These are phyloP conservation scores for Acidiella bohemica DNA, from an alignment of 495 filamentous ascomycete species.

Conservation along the genomic window DNA sequence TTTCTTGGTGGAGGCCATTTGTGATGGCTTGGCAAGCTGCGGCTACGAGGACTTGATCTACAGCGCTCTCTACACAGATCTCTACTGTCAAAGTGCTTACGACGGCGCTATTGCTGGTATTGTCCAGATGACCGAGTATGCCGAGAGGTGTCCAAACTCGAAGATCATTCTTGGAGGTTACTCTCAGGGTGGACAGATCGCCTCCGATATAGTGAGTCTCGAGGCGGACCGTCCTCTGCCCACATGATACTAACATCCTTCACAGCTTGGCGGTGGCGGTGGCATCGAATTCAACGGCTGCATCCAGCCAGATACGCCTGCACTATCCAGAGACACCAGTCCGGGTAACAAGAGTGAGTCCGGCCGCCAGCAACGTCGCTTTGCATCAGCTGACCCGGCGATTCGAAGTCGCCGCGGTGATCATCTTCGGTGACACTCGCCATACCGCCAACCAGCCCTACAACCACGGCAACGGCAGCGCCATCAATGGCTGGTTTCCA, in stretches of 20 bases:
- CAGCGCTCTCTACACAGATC: conserved; percentile 10
- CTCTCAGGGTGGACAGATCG: conserved; percentile 13
- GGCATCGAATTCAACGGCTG: conserved; percentile 12
- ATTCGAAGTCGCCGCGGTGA: conserved; percentile 13
- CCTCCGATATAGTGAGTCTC: conserved; percentile 9
- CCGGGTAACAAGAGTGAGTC: conserved; percentile 14
- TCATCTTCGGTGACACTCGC: conserved; percentile 13
- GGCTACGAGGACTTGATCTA: conserved; percentile 17
- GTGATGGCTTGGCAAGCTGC: conserved; percentile 10
- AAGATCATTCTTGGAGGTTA: conserved; percentile 18
- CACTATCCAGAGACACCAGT: conserved; percentile 5
- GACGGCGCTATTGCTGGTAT: conserved; percentile 8
- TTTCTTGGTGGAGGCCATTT: conserved; percentile 5
- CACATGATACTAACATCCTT: too few species aligned
- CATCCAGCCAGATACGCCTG: conserved; percentile 8
- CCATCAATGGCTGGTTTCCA: conserved; percentile 9
- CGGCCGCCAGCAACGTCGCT: background rate
- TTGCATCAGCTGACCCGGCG: background rate
- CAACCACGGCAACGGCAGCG: conserved; percentile 11
- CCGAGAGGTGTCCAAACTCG: conserved; percentile 10
- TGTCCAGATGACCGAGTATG: conserved; percentile 13
- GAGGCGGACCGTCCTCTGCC: too few species aligned
- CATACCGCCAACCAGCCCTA: conserved; percentile 12
- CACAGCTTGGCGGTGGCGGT: conserved; percentile 18
- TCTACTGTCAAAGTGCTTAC: conserved; percentile 15